Evolutionary conservation across 768 basidiomycete species (phyloP).

Genomic region (Asterophora parasitica): DNA sequence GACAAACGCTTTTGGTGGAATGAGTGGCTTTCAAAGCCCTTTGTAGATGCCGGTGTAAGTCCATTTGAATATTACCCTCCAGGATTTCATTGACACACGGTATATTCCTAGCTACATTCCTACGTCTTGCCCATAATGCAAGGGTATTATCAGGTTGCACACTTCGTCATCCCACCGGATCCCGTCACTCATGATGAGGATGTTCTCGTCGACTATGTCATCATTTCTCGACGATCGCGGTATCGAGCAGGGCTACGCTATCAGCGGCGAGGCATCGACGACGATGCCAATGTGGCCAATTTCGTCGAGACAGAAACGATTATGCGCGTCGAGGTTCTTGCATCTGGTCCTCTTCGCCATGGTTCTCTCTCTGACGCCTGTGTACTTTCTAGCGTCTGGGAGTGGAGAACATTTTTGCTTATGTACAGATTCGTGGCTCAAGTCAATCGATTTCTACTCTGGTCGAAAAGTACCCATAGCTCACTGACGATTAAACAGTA

Average conservation of each 20-base stretch:
- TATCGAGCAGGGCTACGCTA: constrained; percentile 92
- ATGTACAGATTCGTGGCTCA: constrained; percentile 89
- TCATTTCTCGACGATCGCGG: constrained; percentile 82
- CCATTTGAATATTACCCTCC: background rate
- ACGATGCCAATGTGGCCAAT: constrained; percentile 90
- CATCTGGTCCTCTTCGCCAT: background rate
- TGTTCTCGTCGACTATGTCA: constrained; percentile 63
- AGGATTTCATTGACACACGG: background rate
- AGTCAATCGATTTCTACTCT: constrained; percentile 43
- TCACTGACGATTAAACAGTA: constrained; percentile 40
- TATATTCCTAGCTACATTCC: constrained; percentile 61
- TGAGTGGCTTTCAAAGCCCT: constrained; percentile 77
- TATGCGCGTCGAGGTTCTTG: constrained; percentile 68
- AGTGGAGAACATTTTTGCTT: constrained; percentile 74
- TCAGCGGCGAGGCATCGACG: constrained; percentile 92
- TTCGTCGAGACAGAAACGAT: constrained; percentile 95
- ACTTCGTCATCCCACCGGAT: constrained; percentile 58
- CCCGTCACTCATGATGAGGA: constrained; percentile 39
- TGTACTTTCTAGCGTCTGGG: constrained; percentile 55
- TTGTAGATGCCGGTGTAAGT: constrained; percentile 82
- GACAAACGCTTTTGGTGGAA: constrained; percentile 98
- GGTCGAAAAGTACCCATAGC: background rate
- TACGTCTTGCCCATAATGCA: constrained; percentile 92
- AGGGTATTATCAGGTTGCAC: constrained; percentile 79
- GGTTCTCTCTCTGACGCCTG: background rate